Evolutionary conservation across 164 flowering plant genomes (phyloP).

Genomic region (Kingdonia uniflora): DNA sequence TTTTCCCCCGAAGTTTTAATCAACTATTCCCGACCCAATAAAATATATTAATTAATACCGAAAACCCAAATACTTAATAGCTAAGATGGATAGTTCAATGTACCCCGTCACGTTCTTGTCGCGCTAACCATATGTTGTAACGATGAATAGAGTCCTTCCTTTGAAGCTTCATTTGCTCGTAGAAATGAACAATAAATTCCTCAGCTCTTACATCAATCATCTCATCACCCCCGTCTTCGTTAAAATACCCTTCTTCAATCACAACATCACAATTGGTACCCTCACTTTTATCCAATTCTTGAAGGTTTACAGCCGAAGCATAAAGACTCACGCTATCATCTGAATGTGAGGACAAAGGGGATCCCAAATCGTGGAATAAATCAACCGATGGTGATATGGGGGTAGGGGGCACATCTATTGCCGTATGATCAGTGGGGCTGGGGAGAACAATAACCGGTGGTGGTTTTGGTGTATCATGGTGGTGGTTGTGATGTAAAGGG

Average conservation of each 20-base stretch:
- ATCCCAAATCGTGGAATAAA: not conserved
- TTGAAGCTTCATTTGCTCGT: conserved; percentile 54
- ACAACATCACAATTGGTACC: conserved; percentile 7
- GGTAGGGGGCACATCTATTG: too few relatives aligned
- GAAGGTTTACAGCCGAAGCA: conserved; percentile 39
- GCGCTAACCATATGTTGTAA: not conserved
- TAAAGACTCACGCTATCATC: conserved; percentile 21
- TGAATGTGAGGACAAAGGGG: not conserved
- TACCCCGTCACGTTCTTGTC: too few relatives aligned
- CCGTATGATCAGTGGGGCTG: too few relatives aligned
- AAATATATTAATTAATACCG: too few relatives aligned
- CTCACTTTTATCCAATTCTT: conserved; percentile 19
- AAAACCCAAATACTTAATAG: too few relatives aligned
- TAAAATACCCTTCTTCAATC: not conserved
- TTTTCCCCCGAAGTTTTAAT: too few relatives aligned
- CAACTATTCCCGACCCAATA: too few relatives aligned
- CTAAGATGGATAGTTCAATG: too few relatives aligned
- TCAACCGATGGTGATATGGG: too few relatives aligned
- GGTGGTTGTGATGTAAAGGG: conserved; percentile 29
- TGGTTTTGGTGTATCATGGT: not conserved
- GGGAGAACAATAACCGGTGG: not conserved
- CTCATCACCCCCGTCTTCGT: conserved; percentile 31
- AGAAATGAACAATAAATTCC: conserved; percentile 61
- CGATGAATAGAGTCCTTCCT: conserved; percentile 15
- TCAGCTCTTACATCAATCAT: conserved; percentile 67